Percentiles rank a stretch among this genome's conserved stretches.
These are phyloP conservation scores for Rhodotorula sp. DNA, from an alignment of 1,284 basidiomycete genomes.

Conservation along the genomic window DNA sequence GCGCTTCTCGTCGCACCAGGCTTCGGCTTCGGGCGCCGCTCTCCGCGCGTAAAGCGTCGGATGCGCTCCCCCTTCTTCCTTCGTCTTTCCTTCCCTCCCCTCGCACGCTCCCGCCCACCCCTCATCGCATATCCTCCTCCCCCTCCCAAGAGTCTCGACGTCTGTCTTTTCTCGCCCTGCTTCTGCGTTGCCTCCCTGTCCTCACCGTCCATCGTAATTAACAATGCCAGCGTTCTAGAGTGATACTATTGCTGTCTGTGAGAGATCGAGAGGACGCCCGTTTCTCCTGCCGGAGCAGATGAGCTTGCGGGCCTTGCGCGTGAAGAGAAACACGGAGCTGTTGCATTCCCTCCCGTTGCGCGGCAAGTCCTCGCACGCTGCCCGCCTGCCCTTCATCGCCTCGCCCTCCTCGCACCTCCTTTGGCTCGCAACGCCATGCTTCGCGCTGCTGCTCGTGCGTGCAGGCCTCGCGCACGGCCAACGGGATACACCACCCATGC, in stretches of 20 bases:
- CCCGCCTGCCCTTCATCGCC: not conserved
- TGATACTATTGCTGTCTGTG: not conserved
- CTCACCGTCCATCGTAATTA: slow-evolving; percentile 4
- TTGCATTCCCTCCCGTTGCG: too few relatives aligned
- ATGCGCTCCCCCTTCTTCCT: not conserved
- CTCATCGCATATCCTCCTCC: slow-evolving; percentile 3
- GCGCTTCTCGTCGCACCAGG: slow-evolving; percentile 29
- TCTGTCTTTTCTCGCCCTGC: not conserved
- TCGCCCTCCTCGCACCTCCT: not conserved
- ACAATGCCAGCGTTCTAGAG: slow-evolving; percentile 4
- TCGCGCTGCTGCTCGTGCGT: not conserved
- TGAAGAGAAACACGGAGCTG: too few relatives aligned
- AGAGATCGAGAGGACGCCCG: too few relatives aligned
- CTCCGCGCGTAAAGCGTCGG: slow-evolving; percentile 25
- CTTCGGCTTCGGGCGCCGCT: slow-evolving; percentile 27
- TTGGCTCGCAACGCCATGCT: not conserved
- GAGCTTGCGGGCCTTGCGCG: too few relatives aligned
- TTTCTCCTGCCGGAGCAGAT: too few relatives aligned
- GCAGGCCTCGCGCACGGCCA: not conserved
- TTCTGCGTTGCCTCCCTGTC: too few relatives aligned
- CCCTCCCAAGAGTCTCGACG: not conserved
- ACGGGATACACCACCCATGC: too few relatives aligned
- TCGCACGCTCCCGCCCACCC: not conserved
- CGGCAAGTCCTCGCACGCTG: too few relatives aligned
- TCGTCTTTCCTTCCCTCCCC: not conserved